Evolutionary conservation across 257 asterid species (phyloP).

Genomic region (Scutellaria galericulata): DNA sequence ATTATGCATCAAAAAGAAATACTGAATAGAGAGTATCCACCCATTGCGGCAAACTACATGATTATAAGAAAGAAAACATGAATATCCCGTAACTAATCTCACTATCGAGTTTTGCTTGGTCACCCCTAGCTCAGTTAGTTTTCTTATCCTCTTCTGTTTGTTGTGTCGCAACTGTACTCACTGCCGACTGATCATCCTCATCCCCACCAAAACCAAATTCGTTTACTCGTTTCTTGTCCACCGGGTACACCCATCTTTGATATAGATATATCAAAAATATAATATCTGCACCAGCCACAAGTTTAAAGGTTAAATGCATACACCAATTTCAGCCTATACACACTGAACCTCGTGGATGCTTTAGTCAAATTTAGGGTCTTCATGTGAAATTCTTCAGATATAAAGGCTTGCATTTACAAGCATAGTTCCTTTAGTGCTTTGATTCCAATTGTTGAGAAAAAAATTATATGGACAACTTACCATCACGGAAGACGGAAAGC

Average conservation of each 20-base stretch:
- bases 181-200: slow-evolving; percentile 55
- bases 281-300: slow-evolving; percentile 68
- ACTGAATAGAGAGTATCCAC: not conserved
- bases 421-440: not conserved
- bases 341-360: not conserved
- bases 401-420: not conserved
- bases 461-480: slow-evolving; percentile 53
- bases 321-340: not conserved
- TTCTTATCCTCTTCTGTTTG: slow-evolving; percentile 77
- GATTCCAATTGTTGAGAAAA: not conserved
- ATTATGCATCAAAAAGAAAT: not conserved
- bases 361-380: slow-evolving; percentile 6
- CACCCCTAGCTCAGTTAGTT: slow-evolving; percentile 57
- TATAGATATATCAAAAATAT: slow-evolving; percentile 84
- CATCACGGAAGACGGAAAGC: slow-evolving; percentile 98
- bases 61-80: slow-evolving; percentile 20
- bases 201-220: slow-evolving; percentile 95
- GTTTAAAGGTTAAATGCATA: slow-evolving; percentile 11
- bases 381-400: not conserved
- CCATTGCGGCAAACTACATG: slow-evolving; percentile 18
- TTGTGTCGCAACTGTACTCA: slow-evolving; percentile 42
- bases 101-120: slow-evolving; percentile 17
- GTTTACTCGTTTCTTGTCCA: slow-evolving; percentile 87
- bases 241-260: slow-evolving; percentile 93
- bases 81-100: slow-evolving; percentile 25